These are phyloP conservation scores for Colletotrichum tropicicola DNA, from an alignment of 2,329 filamentous ascomycete genomes.

Conservation along the genomic window DNA sequence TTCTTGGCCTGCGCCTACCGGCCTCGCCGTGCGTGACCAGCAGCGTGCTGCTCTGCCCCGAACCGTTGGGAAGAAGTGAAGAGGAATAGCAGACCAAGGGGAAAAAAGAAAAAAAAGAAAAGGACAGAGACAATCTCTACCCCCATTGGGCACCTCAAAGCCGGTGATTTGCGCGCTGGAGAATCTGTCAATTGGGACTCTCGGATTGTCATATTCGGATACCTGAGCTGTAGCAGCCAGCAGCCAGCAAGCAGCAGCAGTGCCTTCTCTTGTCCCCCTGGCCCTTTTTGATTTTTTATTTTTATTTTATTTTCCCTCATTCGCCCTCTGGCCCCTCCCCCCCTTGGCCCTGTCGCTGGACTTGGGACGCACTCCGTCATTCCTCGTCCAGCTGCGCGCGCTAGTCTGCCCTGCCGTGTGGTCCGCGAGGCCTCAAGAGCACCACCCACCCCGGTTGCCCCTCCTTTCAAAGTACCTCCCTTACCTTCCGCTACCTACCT, in stretches of 20 bases:
- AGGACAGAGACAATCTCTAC: background rate
- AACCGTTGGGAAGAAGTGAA: background rate
- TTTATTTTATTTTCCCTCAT: background rate
- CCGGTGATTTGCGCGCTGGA: background rate
- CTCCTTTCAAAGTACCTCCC: constrained; percentile 24
- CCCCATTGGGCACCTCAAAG: background rate
- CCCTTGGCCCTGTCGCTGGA: constrained; percentile 7
- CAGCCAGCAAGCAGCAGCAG: background rate
- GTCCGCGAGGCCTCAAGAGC: constrained; percentile 27
- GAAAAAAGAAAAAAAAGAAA: background rate
- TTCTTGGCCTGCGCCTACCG: no score
- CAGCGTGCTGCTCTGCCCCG: no score
- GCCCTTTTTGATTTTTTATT: background rate
- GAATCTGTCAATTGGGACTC: background rate
- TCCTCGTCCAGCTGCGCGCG: constrained; percentile 27
- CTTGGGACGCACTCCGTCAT: constrained; percentile 30
- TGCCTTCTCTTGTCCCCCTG: background rate
- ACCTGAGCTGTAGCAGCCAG: background rate
- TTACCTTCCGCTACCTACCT: constrained; percentile 2
- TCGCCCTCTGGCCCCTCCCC: background rate
- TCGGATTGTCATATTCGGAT: background rate
- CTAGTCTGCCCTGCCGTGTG: constrained; percentile 29
- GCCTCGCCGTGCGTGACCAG: no score
- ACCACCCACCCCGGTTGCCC: constrained; percentile 21
- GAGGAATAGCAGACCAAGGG: background rate